Evolutionary conservation across 2,329 filamentous ascomycete genomes (phyloP).

Genomic region (Alternaria metachromatica): DNA sequence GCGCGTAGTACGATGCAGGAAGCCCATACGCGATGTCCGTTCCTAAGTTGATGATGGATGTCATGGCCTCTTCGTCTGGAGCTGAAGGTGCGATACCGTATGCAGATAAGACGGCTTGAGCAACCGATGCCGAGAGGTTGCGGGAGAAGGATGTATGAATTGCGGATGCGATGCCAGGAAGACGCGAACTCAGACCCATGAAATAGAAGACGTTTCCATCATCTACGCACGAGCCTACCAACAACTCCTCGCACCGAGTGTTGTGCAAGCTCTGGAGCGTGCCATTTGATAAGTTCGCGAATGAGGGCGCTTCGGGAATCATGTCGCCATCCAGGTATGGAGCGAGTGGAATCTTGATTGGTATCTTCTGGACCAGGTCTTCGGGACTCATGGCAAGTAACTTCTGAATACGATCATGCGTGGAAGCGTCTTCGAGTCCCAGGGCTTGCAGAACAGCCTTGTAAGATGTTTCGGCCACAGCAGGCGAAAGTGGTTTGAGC

Average conservation of each 20-base stretch:
- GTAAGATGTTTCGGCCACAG: conserved; percentile 51
- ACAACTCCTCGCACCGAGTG: conserved; percentile 53
- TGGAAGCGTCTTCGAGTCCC: conserved; percentile 42
- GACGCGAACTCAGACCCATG: conserved; percentile 23
- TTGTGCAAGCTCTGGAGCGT: not conserved
- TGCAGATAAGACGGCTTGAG: conserved; percentile 35
- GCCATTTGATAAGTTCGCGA: conserved; percentile 8
- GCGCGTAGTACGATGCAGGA: conserved; percentile 48
- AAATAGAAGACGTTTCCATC: conserved; percentile 44
- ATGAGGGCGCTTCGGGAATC: conserved; percentile 30
- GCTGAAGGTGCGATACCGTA: conserved; percentile 48
- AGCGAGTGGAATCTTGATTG: conserved; percentile 41
- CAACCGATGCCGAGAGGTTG: conserved; percentile 21
- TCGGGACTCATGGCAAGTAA: conserved; percentile 48
- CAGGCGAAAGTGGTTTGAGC: conserved; percentile 44
- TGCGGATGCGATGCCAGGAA: conserved; percentile 27
- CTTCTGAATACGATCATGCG: conserved; percentile 48
- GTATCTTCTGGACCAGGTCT: conserved; percentile 48
- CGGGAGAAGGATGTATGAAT: conserved; percentile 38
- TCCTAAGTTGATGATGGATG: conserved; percentile 48
- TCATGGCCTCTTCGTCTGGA: conserved; percentile 48
- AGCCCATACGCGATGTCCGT: conserved; percentile 55
- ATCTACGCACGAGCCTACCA: conserved; percentile 55
- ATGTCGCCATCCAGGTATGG: conserved; percentile 54
- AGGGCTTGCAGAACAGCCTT: conserved; percentile 46